phyloP scores from a whole-genome alignment of 2,329 filamentous ascomycete species.

The Helotiales sp. region DNA sequence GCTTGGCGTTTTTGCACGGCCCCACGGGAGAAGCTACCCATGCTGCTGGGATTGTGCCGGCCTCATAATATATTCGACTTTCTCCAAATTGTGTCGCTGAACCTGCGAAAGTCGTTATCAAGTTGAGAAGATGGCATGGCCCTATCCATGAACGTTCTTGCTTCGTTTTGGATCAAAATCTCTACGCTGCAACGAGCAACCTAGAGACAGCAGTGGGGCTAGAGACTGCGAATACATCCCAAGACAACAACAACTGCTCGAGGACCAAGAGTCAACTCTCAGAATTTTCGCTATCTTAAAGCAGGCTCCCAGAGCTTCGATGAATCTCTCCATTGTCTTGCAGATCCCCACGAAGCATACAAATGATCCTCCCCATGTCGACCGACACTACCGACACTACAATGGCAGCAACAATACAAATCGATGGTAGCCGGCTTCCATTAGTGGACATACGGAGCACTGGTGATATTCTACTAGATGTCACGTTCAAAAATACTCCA shows the following conservation, averaged over 20 bases:
- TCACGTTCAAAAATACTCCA: conserved; percentile 62
- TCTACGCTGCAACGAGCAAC: neutral
- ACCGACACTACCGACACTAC: neutral
- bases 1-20: no score
- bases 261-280: neutral
- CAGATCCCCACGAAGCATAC: conserved; percentile 10
- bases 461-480: conserved; percentile 67
- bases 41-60: no score
- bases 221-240: neutral
- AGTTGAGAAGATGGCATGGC: conserved; percentile 31
- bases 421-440: conserved; percentile 25
- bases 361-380: conserved; percentile 18
- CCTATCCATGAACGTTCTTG: conserved; percentile 31
- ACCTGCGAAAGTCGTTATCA: neutral
- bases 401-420: conserved; percentile 18
- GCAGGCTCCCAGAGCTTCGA: conserved; percentile 3
- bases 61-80: no score
- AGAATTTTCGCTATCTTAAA: neutral
- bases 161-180: no score
- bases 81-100: neutral
- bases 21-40: no score
- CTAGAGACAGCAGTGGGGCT: neutral
- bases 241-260: neutral
- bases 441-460: conserved; percentile 52
- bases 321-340: conserved; percentile 1